phyloP scores from a whole-genome alignment of 768 basidiomycete genomes.

The Mrakia hoshinonis region DNA sequence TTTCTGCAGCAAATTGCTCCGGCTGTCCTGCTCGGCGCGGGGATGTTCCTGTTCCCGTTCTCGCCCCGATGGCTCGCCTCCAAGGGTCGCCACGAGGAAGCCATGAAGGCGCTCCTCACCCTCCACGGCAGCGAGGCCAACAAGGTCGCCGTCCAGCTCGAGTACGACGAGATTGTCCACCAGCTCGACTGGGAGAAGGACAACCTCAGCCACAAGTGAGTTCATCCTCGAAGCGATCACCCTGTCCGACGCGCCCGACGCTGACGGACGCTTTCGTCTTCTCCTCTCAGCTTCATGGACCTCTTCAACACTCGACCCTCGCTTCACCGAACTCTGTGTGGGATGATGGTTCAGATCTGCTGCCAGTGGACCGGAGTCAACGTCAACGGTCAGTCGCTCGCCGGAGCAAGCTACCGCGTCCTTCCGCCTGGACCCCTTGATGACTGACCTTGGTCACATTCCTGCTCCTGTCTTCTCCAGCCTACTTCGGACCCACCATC shows the following conservation, averaged over 20 bases:
- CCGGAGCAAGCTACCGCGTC: too few relatives aligned
- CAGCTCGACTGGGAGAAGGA: slow-evolving; percentile 14
- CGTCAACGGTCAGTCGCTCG: too few relatives aligned
- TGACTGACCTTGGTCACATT: too few relatives aligned
- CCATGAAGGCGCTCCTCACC: neutral
- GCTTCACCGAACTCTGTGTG: neutral
- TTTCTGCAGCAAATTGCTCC: neutral
- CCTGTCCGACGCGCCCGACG: neutral
- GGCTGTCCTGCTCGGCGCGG: neutral
- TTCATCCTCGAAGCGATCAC: too few relatives aligned
- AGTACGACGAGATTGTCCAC: slow-evolving; percentile 8
- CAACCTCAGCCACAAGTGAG: neutral
- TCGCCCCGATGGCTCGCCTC: slow-evolving; percentile 8
- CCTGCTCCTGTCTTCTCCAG: too few relatives aligned
- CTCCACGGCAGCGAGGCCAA: neutral
- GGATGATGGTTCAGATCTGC: neutral
- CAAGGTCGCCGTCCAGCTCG: neutral
- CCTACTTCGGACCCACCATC: too few relatives aligned
- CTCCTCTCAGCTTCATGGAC: neutral
- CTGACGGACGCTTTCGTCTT: neutral
- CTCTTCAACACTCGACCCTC: slow-evolving; percentile 8
- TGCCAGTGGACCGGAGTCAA: slow-evolving; percentile 8
- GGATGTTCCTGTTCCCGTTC: slow-evolving; percentile 1
- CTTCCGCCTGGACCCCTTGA: too few relatives aligned
- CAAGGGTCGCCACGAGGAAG: slow-evolving; percentile 5